phyloP scores from a whole-genome alignment of 1,139 yeast genomes.

The Saccharomyces pastorianus region DNA sequence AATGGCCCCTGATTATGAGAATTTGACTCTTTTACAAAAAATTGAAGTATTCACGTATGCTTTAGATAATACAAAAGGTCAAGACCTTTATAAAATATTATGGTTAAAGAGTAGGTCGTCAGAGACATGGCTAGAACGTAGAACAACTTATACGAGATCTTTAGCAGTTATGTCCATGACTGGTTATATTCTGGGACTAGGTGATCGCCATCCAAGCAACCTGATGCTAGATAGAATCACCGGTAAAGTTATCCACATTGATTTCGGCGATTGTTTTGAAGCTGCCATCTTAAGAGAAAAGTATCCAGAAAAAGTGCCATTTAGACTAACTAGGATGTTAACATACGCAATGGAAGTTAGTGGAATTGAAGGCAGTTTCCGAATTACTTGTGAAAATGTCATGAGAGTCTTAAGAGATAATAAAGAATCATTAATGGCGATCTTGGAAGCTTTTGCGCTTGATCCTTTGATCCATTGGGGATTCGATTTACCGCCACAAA shows the following conservation, averaged over 20 bases:
- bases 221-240: conserved; percentile 90
- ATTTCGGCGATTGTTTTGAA: conserved; percentile 98
- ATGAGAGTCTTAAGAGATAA: conserved; percentile 90
- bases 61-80: conserved; percentile 90
- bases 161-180: conserved; percentile 98
- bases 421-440: conserved; percentile 95
- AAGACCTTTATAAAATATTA: conserved; percentile 86
- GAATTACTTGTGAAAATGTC: conserved; percentile 94
- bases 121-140: conserved; percentile 95
- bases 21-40: conserved; percentile 77
- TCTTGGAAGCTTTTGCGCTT: conserved; percentile 94
- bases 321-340: conserved; percentile 91
- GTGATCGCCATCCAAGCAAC: conserved; percentile 97
- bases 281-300: conserved; percentile 95
- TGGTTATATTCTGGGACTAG: conserved; percentile 90
- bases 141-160: conserved; percentile 92
- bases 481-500: conserved; percentile 80
- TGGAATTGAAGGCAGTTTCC: conserved; percentile 95
- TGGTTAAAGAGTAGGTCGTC: conserved; percentile 96
- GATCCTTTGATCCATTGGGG: conserved; percentile 99
- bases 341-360: conserved; percentile 98
- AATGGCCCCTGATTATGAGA: conserved; percentile 97
- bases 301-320: conserved; percentile 98
- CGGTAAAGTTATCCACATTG: conserved; percentile 94
- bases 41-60: conserved; percentile 97